A percentile compares a stretch with the other conserved stretches of the same genome.
Evolutionary conservation across 805 yeast species (phyloP).

Genomic region (Maudiozyma serrabonitensis): DNA sequence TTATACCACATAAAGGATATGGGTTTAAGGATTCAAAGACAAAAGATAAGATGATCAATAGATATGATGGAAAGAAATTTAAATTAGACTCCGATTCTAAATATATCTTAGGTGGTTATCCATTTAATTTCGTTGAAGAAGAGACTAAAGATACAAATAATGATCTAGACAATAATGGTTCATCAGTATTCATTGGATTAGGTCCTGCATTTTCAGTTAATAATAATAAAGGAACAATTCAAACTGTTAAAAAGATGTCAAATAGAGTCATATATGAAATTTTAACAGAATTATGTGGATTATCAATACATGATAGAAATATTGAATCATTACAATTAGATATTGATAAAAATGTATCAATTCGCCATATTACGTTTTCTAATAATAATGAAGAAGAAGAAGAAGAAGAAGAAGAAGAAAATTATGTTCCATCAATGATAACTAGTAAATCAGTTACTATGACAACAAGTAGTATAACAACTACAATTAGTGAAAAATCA

Average conservation of each 20-base stretch:
- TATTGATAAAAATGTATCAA: too few relatives aligned
- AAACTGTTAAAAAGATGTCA: too few relatives aligned
- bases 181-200: too few relatives aligned
- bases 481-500: background rate
- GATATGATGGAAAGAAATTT: background rate
- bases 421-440: too few relatives aligned
- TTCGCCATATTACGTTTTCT: too few relatives aligned
- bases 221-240: too few relatives aligned
- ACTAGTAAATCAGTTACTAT: too few relatives aligned
- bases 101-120: slow-evolving; percentile 73
- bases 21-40: background rate
- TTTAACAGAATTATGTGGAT: background rate
- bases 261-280: background rate
- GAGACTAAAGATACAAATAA: background rate
- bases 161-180: background rate
- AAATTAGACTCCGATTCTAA: background rate
- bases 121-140: slow-evolving; percentile 23
- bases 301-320: background rate
- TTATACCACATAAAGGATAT: background rate
- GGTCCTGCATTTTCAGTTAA: too few relatives aligned
- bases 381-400: too few relatives aligned
- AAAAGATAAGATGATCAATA: background rate
- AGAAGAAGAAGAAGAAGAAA: too few relatives aligned
- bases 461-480: too few relatives aligned
- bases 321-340: too few relatives aligned